Base-by-base conservation (phyloP, 2,329 filamentous ascomycete species). In the Talaromyces sp. region DNA sequence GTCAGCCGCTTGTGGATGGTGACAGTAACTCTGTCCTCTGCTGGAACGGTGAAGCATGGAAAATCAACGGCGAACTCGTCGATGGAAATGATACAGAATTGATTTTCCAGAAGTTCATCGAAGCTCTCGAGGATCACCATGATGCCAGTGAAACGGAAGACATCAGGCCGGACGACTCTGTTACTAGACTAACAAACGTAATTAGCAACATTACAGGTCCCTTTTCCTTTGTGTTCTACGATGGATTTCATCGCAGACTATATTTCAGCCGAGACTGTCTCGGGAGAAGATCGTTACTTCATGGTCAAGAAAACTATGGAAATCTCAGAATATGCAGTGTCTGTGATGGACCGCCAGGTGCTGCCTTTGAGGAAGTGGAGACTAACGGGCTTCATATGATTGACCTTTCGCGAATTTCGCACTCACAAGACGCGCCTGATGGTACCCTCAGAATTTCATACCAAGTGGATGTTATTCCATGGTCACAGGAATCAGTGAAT, bases 41-140 rank as follows among this genome's bases (percentile, higher is more conserved):
- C 83, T 99, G 95, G 95, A 99, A 99, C 73, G 95, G 95, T 50
- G 95, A 99, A 75, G 94, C 93, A 1, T 99, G 95, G 95, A 89
- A 85, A 65, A 83, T 96, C 59, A 78, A 77, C 9, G 83, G 83
- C 39, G 71, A 83, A 10, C 71, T 76, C 1, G 81, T 97, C 6
- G 66, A 72, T 41, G 90, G 88, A 65, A 97, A 97, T 73, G 95
- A 99, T 77, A 91, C 91, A 3, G 84, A 89, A 71, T 78, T 81
- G 7, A 81, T 98, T 19, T 88, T 94, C 72, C 73, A 82, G 39
- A 72, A 85, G 43, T 81, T 97, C 57, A 72, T 83, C 22, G 71
- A 79, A 65, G 81, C 84, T 70, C 69, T 73, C 37, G 33, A 63
- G 48, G 60, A 57, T 35, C 19, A 47, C 60, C 54, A 43, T 33